These are phyloP conservation scores for Phytopythium ostracodes DNA, from an alignment of 352 stramenopile species.

Conservation along the genomic window DNA sequence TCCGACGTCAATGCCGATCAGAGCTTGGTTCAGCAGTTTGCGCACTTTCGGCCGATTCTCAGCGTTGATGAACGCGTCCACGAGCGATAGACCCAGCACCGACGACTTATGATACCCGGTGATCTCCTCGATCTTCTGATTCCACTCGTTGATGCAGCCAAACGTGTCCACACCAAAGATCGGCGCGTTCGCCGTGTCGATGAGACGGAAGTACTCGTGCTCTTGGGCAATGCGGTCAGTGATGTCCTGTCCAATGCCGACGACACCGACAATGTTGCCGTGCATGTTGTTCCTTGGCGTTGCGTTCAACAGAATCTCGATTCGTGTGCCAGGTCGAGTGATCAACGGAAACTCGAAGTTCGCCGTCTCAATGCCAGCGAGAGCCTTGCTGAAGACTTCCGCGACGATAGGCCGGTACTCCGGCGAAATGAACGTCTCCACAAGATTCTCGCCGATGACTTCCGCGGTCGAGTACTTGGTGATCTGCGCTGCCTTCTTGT, in stretches of 20 bases:
- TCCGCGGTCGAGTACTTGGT: constrained; percentile 79
- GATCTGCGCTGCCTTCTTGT: constrained; percentile 89
- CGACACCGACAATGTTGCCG: constrained; percentile 81
- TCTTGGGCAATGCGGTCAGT: constrained; percentile 73
- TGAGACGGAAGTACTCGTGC: constrained; percentile 74
- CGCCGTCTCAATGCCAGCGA: constrained; percentile 65
- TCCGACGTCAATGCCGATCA: constrained; percentile 64
- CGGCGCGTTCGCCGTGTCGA: constrained; percentile 70
- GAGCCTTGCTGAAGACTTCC: constrained; percentile 65
- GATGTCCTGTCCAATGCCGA: constrained; percentile 86
- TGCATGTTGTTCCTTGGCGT: constrained; percentile 65
- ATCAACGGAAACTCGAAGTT: constrained; percentile 89
- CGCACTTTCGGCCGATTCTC: constrained; percentile 49
- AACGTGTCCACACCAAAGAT: constrained; percentile 75
- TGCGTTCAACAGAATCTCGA: constrained; percentile 76
- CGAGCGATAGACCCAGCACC: constrained; percentile 50
- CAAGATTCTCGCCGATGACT: constrained; percentile 76
- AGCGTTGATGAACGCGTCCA: constrained; percentile 56
- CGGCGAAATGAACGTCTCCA: constrained; percentile 82
- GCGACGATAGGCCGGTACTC: constrained; percentile 64
- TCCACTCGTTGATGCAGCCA: constrained; percentile 77
- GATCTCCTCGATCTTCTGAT: constrained; percentile 73
- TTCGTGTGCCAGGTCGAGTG: constrained; percentile 60
- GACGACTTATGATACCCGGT: constrained; percentile 61
- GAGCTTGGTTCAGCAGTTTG: constrained; percentile 51